phyloP scores from a whole-genome alignment of 2,329 filamentous ascomycete genomes.

The Beauveria sp. region DNA sequence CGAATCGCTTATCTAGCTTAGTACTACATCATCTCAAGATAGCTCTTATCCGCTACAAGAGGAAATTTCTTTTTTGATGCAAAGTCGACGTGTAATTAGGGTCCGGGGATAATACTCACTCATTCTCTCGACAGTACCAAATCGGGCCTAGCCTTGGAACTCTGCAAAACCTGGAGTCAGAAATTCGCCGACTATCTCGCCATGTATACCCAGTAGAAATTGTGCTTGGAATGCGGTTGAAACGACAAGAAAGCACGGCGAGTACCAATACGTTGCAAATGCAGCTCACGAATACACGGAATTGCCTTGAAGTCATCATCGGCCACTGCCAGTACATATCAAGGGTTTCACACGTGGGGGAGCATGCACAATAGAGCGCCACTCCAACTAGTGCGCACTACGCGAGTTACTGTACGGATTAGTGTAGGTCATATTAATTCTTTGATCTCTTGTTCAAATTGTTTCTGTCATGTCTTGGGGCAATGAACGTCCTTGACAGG shows the following conservation, averaged over 20 bases:
- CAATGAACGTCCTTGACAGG: neutral
- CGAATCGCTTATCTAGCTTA: too few species aligned
- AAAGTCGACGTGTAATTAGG: neutral
- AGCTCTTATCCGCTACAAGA: neutral
- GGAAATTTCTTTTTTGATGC: neutral
- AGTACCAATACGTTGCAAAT: conserved; percentile 24
- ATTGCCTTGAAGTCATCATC: neutral
- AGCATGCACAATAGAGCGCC: too few species aligned
- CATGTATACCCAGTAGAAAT: conserved; percentile 11
- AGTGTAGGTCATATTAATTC: too few species aligned
- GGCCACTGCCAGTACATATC: too few species aligned
- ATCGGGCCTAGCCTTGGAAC: neutral
- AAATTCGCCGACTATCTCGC: neutral
- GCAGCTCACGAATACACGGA: conserved; percentile 21
- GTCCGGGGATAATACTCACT: neutral
- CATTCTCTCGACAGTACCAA: neutral
- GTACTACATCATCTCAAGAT: neutral
- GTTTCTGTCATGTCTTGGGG: too few species aligned
- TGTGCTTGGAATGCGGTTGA: conserved; percentile 16
- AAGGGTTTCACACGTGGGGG: too few species aligned
- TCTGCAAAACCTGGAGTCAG: neutral
- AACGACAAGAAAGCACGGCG: conserved; percentile 19
- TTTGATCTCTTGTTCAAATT: too few species aligned
- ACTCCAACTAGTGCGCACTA: too few species aligned
- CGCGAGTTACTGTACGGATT: too few species aligned